Percentiles rank a stretch among this genome's conserved stretches.
These are phyloP conservation scores for Rugosomyces carneus DNA, from an alignment of 1,284 basidiomycete species.

Conservation along the genomic window DNA sequence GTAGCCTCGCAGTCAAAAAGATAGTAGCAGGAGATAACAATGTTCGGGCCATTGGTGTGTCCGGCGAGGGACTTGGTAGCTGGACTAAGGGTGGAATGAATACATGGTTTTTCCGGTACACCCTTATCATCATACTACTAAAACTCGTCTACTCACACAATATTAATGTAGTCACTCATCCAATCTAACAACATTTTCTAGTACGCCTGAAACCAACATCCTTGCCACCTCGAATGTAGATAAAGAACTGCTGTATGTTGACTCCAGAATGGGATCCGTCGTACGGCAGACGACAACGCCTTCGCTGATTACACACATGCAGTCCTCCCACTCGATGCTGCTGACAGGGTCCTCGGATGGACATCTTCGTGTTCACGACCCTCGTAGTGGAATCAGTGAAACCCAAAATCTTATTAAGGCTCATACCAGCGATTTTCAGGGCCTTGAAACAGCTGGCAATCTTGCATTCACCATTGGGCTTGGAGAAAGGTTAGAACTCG, in stretches of 20 bases:
- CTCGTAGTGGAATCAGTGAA: slow-evolving; percentile 49
- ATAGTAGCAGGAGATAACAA: slow-evolving; percentile 71
- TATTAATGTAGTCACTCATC: slow-evolving; percentile 31
- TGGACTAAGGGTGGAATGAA: slow-evolving; percentile 81
- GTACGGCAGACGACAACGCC: slow-evolving; percentile 53
- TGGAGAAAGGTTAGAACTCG: slow-evolving; percentile 61
- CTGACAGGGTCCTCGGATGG: slow-evolving; percentile 83
- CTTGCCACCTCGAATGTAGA: slow-evolving; percentile 60
- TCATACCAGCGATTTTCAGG: slow-evolving; percentile 78
- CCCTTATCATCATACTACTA: slow-evolving; percentile 1
- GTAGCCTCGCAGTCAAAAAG: slow-evolving; percentile 60
- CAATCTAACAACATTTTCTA: slow-evolving; percentile 56
- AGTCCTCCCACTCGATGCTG: slow-evolving; percentile 58
- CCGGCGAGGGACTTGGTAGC: slow-evolving; percentile 58
- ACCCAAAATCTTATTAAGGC: slow-evolving; percentile 59
- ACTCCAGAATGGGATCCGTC: slow-evolving; percentile 66
- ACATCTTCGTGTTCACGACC: slow-evolving; percentile 78
- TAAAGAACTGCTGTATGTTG: slow-evolving; percentile 67
- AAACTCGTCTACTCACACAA: slow-evolving; percentile 1
- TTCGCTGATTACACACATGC: slow-evolving; percentile 59
- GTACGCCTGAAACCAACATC: slow-evolving; percentile 42
- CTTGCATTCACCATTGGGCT: slow-evolving; percentile 83
- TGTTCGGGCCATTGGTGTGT: slow-evolving; percentile 56
- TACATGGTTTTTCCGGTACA: slow-evolving; percentile 69
- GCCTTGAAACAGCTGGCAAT: slow-evolving; percentile 75